Percentiles rank a stretch among this genome's conserved stretches.
These are phyloP conservation scores for Royoungia palumana DNA, from an alignment of 768 basidiomycete genomes.

Conservation along the genomic window DNA sequence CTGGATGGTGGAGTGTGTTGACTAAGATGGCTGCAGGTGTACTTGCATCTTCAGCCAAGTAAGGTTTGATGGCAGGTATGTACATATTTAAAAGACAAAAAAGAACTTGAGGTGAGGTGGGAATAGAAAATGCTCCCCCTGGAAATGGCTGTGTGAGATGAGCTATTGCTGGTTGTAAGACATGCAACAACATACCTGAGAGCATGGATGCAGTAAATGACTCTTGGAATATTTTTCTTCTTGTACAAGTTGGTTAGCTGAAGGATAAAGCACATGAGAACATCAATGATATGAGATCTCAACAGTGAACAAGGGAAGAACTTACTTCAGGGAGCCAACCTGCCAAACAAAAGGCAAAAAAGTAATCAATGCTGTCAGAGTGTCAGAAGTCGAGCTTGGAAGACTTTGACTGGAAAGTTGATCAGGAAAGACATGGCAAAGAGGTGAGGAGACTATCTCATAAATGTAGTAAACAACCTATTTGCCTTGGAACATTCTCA, in stretches of 20 bases:
- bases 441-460: slow-evolving; percentile 52
- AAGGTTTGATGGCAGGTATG: slow-evolving; percentile 56
- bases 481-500: slow-evolving; percentile 78
- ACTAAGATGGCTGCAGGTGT: slow-evolving; percentile 47
- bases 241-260: slow-evolving; percentile 97
- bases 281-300: background rate
- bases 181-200: slow-evolving; percentile 54
- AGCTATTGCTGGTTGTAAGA: slow-evolving; percentile 1
- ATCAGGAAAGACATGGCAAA: background rate
- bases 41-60: slow-evolving; percentile 49
- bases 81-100: slow-evolving; percentile 57
- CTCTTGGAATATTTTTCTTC: slow-evolving; percentile 98
- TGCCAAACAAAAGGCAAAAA: slow-evolving; percentile 86
- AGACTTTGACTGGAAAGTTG: slow-evolving; percentile 47
- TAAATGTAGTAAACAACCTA: slow-evolving; percentile 83
- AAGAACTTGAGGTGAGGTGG: slow-evolving; percentile 36
- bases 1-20: slow-evolving; percentile 45
- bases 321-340: slow-evolving; percentile 87
- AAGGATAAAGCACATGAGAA: slow-evolving; percentile 84
- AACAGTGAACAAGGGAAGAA: background rate
- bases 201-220: slow-evolving; percentile 98
- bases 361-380: slow-evolving; percentile 96
- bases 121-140: slow-evolving; percentile 46
- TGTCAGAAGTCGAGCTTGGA: slow-evolving; percentile 91
- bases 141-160: slow-evolving; percentile 69